phyloP scores from a whole-genome alignment of 2,329 filamentous ascomycete genomes.

The Epichloe sylvatica region DNA sequence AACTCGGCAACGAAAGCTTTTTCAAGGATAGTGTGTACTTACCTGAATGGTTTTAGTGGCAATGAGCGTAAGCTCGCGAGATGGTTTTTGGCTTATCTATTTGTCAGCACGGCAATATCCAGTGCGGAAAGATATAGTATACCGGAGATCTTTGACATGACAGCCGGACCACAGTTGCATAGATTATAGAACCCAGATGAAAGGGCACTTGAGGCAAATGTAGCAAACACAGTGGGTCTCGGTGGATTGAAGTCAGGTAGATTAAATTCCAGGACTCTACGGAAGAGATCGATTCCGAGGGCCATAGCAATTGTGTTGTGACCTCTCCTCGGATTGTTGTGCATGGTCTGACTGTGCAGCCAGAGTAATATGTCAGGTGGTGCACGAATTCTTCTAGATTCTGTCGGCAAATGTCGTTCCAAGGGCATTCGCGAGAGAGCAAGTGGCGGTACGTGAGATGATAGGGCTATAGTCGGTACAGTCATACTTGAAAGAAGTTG shows the following conservation, averaged over 20 bases:
- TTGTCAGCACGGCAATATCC: neutral
- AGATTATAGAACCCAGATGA: neutral
- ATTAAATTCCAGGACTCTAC: slow-evolving; percentile 48
- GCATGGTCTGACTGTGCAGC: neutral
- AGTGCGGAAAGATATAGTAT: neutral
- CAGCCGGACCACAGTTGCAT: neutral
- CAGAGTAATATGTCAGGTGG: neutral
- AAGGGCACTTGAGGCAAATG: slow-evolving; percentile 11
- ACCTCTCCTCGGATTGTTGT: slow-evolving; percentile 47
- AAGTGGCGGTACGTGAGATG: neutral
- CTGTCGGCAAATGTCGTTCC: neutral
- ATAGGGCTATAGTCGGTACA: neutral
- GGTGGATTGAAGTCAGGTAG: slow-evolving; percentile 4
- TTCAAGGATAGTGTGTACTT: slow-evolving; percentile 17
- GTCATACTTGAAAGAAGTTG: neutral
- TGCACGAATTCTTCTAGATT: neutral
- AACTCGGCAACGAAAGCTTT: neutral
- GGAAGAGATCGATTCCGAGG: slow-evolving; percentile 59
- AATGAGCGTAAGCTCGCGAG: slow-evolving; percentile 29
- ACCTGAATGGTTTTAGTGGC: slow-evolving; percentile 67
- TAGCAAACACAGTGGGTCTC: neutral
- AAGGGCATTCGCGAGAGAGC: neutral
- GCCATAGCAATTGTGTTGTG: slow-evolving; percentile 65
- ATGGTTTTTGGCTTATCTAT: neutral
- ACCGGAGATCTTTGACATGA: neutral